phyloP scores from a whole-genome alignment of 1,284 basidiomycete genomes.

The Caloboletus inedulis region DNA sequence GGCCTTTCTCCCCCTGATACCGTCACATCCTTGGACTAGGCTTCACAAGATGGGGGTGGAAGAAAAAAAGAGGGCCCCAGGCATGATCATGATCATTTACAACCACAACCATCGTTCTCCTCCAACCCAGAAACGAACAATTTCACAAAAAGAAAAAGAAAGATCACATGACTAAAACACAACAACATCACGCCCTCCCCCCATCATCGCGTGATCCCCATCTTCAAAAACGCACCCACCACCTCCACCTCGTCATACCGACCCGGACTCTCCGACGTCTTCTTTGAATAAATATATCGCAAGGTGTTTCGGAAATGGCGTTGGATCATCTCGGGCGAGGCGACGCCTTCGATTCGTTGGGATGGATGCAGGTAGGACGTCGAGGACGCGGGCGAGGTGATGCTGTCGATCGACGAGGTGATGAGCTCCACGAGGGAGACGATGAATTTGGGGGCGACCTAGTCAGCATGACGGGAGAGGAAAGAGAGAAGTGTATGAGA shows the following conservation, averaged over 20 bases:
- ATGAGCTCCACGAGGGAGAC: constrained; percentile 93
- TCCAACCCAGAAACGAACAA: too few species aligned
- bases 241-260: constrained; percentile 86
- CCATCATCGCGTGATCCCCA: constrained; percentile 51
- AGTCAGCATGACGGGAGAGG: neutral
- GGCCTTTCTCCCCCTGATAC: too few species aligned
- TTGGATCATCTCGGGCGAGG: constrained; percentile 87
- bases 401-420: constrained; percentile 84
- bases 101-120: too few species aligned
- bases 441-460: constrained; percentile 91
- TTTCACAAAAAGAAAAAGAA: too few species aligned
- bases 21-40: too few species aligned
- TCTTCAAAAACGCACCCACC: constrained; percentile 81
- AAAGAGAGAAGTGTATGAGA: too few species aligned
- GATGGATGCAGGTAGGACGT: constrained; percentile 79
- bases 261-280: constrained; percentile 48
- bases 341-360: constrained; percentile 82
- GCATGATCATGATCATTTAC: too few species aligned
- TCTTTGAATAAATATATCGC: constrained; percentile 75
- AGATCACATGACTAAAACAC: too few species aligned
- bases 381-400: constrained; percentile 54
- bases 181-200: too few species aligned
- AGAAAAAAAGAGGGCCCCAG: too few species aligned
- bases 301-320: constrained; percentile 92
- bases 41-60: too few species aligned